These are phyloP conservation scores for Dryas drummondii DNA, from an alignment of 306 rosid species.

Conservation along the genomic window DNA sequence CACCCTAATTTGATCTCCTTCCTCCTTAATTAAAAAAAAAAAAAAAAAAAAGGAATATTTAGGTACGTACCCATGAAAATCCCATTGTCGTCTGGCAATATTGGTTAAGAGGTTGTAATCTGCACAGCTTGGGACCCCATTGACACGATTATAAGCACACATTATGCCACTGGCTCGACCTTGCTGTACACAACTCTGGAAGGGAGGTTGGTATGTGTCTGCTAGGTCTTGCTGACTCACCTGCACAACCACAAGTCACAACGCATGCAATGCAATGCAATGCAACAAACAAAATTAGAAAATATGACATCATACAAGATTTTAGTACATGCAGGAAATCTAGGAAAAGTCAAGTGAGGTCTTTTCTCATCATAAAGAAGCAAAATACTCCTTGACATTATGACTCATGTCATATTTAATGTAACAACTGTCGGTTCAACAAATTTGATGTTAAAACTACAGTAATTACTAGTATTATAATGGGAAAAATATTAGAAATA, in stretches of 20 bases:
- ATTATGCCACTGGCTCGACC: slow-evolving; percentile 85
- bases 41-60: no score
- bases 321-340: neutral
- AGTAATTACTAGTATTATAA: neutral
- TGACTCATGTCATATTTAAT: neutral
- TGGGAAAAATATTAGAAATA: neutral
- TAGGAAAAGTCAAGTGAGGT: neutral
- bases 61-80: slow-evolving; percentile 62
- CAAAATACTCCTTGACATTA: no score
- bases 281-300: neutral
- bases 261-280: neutral
- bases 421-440: neutral
- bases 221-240: slow-evolving; percentile 79
- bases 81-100: slow-evolving; percentile 65
- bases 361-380: neutral
- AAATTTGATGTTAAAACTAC: no score
- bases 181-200: slow-evolving; percentile 62
- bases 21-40: no score
- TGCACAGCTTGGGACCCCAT: slow-evolving; percentile 90
- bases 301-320: neutral
- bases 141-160: slow-evolving; percentile 88
- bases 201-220: slow-evolving; percentile 91
- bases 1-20: no score
- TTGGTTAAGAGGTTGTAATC: slow-evolving; percentile 62
- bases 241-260: slow-evolving; percentile 27